Conservation (phyloP, 495 filamentous ascomycete genomes). For the Penicillium chermesinum region DNA sequence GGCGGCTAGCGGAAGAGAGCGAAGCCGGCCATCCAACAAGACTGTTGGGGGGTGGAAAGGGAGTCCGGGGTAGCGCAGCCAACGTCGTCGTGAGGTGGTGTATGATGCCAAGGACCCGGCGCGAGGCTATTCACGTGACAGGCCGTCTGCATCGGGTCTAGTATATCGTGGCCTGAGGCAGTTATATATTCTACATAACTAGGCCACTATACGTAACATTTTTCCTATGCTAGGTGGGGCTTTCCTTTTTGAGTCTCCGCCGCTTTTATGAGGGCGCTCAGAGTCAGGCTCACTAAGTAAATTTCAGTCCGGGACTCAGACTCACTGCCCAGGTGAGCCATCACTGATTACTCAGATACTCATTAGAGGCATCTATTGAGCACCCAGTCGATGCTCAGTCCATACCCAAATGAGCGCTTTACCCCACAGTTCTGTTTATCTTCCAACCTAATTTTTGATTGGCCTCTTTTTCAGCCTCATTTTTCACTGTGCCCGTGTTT, state of each 20-base stretch:
- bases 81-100: slow-evolving; percentile 31
- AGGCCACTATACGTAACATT: too few species aligned
- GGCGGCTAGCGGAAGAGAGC: slow-evolving; percentile 18
- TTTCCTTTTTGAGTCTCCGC: slow-evolving; percentile 8
- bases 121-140: slow-evolving; percentile 31
- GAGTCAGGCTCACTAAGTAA: slow-evolving; percentile 10
- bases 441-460: too few species aligned
- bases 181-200: too few species aligned
- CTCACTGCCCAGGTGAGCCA: too few species aligned
- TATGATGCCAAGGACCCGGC: slow-evolving; percentile 41
- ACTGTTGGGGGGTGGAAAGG: slow-evolving; percentile 15
- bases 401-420: too few species aligned
- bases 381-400: too few species aligned
- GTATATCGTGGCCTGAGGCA: slow-evolving; percentile 2
- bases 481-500: too few species aligned
- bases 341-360: too few species aligned
- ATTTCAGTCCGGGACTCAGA: slow-evolving; percentile 17
- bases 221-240: neutral
- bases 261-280: slow-evolving; percentile 29
- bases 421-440: too few species aligned
- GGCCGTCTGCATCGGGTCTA: slow-evolving; percentile 28
- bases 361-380: too few species aligned
- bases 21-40: slow-evolving; percentile 27
- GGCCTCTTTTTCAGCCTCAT: too few species aligned
- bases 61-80: slow-evolving; percentile 16